Conservation (phyloP, 2,329 filamentous ascomycete genomes). For the Sphaerulina musiva region DNA sequence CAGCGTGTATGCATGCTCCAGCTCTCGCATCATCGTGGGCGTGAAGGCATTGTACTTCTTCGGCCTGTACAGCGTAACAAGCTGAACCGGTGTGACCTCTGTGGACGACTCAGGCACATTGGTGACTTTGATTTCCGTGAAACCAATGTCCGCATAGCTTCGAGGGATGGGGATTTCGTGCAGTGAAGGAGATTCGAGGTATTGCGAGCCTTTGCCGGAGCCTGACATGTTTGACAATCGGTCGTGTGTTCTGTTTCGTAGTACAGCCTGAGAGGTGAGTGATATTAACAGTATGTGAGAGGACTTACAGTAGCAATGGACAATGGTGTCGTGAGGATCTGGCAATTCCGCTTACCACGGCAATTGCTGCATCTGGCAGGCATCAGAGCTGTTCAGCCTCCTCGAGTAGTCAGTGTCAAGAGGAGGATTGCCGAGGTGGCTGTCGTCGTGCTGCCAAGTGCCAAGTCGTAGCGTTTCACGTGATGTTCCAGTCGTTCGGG, state of each 20-base stretch:
- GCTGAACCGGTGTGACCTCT: conserved; percentile 54
- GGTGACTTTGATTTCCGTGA: conserved; percentile 38
- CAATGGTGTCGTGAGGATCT: background rate
- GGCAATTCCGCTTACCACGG: conserved; percentile 2
- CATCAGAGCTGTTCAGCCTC: conserved; percentile 8
- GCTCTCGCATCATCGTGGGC: conserved; percentile 54
- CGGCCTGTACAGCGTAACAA: conserved; percentile 60
- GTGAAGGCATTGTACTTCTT: conserved; percentile 64
- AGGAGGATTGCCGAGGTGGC: background rate
- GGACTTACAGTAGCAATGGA: background rate
- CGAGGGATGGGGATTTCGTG: conserved; percentile 18
- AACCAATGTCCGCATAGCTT: conserved; percentile 37
- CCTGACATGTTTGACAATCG: conserved; percentile 1
- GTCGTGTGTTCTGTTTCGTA: background rate
- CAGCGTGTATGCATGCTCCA: conserved; percentile 49
- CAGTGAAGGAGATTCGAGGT: conserved; percentile 18
- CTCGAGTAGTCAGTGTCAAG: conserved; percentile 3
- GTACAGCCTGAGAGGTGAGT: background rate
- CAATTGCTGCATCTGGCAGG: conserved; percentile 13
- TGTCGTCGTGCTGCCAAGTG: background rate
- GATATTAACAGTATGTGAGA: background rate
- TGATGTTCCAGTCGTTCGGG: background rate
- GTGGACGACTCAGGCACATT: conserved; percentile 43
- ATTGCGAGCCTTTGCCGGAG: conserved; percentile 14
- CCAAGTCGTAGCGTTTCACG: background rate